Evolutionary conservation across 495 filamentous ascomycete genomes (phyloP), one percentile per base, ranked within the genome.

Genomic region (Aspergillus carlsbadensis): DNA sequence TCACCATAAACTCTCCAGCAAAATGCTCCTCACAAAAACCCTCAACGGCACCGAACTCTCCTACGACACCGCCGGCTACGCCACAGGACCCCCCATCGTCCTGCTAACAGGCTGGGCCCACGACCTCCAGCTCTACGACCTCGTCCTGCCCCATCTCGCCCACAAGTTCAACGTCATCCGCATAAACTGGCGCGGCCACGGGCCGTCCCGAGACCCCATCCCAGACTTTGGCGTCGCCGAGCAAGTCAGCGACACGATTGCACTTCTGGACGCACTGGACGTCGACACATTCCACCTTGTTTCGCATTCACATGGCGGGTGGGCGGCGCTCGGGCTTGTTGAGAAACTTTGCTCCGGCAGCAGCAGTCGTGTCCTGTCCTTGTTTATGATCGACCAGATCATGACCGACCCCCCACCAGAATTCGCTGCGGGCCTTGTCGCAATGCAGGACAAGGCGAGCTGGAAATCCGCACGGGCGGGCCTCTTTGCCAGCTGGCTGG

Each of bases 321-420:
- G 26, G 26, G 26, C 26, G 3, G 26, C 4, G 4, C 26, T 29
- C 26, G 26, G 26, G 8, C 26, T 29, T 8, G 26, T 29, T 8
- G 26, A 29, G 3, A 29, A 29, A 29, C 26, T 29, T 8, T 18
- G 31, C 20, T 15, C 21, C 20, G 13, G 24, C 22, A 31, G 5
- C 17, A 45, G 29, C 1, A 20, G n/a, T 22, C 42, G 42, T 5
- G 24, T 47, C 5, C 22, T 47, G 21, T 47, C 11, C 13, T 21
- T 47, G 13, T 26, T 47, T 14, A 47, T 47, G 44, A 47, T 47
- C 44, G 44, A 47, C 44, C 44, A 47, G 21, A 47, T 47, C 21
- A 47, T 47, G 44, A 47, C 44, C 24, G 21, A 22, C 6, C 44
- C 44, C 2, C 44, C 44, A 4, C 6, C 44, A 13, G 20, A 18